phyloP scores from a whole-genome alignment of 129 eudicot species.

The Smallanthus sonchifolius region DNA sequence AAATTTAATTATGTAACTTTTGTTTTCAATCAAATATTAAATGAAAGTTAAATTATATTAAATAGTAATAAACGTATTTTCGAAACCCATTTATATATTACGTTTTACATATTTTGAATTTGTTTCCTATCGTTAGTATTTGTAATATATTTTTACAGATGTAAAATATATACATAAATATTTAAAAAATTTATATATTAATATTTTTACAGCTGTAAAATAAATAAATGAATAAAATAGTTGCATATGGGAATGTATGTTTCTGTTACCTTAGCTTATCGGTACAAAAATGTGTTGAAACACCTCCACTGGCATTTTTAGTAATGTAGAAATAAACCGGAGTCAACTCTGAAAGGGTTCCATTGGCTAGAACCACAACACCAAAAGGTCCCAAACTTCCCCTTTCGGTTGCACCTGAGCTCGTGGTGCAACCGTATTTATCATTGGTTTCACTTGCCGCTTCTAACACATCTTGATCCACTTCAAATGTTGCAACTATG shows the following conservation, averaged over 20 bases:
- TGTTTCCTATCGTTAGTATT: too few relatives aligned
- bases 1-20: too few relatives aligned
- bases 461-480: constrained; percentile 43
- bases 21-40: too few relatives aligned
- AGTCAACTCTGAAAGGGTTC: constrained; percentile 56
- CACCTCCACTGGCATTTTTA: constrained; percentile 47
- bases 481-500: constrained; percentile 58
- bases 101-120: too few relatives aligned
- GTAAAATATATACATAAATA: too few relatives aligned
- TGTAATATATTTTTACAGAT: too few relatives aligned
- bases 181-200: too few relatives aligned
- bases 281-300: constrained; percentile 60
- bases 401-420: constrained; percentile 57
- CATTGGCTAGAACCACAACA: constrained; percentile 64
- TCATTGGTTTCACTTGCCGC: constrained; percentile 26
- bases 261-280: constrained; percentile 63
- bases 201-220: too few relatives aligned
- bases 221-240: too few relatives aligned
- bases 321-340: constrained; percentile 80
- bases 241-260: neutral
- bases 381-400: constrained; percentile 91
- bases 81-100: too few relatives aligned
- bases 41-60: too few relatives aligned
- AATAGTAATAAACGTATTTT: too few relatives aligned
- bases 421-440: constrained; percentile 52